Evolutionary conservation across 345 rosid species (phyloP).

Genomic region (Cardamine resedifolia): DNA sequence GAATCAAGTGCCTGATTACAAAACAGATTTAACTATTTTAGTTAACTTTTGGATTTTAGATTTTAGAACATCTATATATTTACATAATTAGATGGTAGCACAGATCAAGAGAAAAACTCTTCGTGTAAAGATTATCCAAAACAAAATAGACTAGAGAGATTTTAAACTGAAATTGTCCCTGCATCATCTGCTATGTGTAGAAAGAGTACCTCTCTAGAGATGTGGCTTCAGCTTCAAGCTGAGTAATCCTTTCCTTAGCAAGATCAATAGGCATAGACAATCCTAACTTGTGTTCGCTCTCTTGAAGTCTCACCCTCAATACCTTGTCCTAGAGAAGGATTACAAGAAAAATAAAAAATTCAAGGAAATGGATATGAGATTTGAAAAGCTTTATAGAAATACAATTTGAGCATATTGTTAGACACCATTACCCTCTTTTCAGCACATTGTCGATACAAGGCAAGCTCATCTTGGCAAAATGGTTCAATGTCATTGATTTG

Average conservation of each 20-base stretch:
- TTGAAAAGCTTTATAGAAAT: conserved; percentile 5
- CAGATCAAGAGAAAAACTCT: neutral
- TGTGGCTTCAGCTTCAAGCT: conserved; percentile 81
- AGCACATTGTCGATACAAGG: conserved; percentile 72
- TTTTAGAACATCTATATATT: neutral
- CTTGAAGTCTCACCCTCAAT: conserved; percentile 75
- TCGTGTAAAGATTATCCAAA: neutral
- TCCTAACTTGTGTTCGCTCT: conserved; percentile 87
- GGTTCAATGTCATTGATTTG: conserved; percentile 91
- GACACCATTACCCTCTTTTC: conserved; percentile 63
- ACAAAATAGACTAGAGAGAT: neutral
- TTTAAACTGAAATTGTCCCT: neutral
- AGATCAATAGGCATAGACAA: conserved; percentile 78
- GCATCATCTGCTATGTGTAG: neutral
- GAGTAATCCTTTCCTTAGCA: conserved; percentile 71
- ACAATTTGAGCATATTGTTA: neutral
- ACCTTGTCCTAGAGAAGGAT: conserved; percentile 61
- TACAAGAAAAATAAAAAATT: neutral
- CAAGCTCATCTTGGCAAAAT: conserved; percentile 93
- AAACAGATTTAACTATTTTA: neutral
- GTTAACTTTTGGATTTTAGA: neutral
- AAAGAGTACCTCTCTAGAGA: conserved; percentile 72
- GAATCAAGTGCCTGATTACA: conserved; percentile 66
- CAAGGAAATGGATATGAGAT: neutral
- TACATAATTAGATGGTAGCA: neutral